Evolutionary conservation across 1,284 basidiomycete genomes (phyloP).

Genomic region (Sphagnurus paluster): DNA sequence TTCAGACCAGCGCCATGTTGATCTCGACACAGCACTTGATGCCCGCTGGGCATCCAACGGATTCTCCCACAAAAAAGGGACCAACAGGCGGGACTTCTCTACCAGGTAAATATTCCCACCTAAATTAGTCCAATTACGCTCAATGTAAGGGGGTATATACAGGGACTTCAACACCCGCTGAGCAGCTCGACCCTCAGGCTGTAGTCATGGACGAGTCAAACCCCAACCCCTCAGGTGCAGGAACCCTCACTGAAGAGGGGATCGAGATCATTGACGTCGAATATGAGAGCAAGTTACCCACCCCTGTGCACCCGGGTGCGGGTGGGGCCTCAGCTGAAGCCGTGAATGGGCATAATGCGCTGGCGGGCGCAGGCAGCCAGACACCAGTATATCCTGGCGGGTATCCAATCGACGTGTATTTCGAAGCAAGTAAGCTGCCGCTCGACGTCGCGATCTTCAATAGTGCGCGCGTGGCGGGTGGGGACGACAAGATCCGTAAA

Average conservation of each 20-base stretch:
- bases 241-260: conserved; percentile 31
- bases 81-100: conserved; percentile 10
- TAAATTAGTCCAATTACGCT: not conserved
- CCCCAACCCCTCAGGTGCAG: conserved; percentile 26
- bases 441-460: conserved; percentile 95
- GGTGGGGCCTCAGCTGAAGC: conserved; percentile 13
- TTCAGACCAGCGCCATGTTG: conserved; percentile 80
- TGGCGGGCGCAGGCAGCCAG: conserved; percentile 11
- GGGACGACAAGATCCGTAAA: conserved; percentile 89
- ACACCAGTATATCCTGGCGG: conserved; percentile 32
- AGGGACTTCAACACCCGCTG: conserved; percentile 26
- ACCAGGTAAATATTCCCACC: conserved; percentile 12
- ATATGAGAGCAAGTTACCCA: conserved; percentile 42
- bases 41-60: conserved; percentile 28
- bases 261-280: conserved; percentile 55
- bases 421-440: conserved; percentile 88
- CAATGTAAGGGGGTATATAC: conserved; percentile 6
- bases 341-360: conserved; percentile 4
- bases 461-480: conserved; percentile 80
- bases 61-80: conserved; percentile 14
- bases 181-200: conserved; percentile 28
- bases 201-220: conserved; percentile 33
- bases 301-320: conserved; percentile 21
- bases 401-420: conserved; percentile 69
- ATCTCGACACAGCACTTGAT: conserved; percentile 85